Percentiles rank a stretch among this genome's conserved stretches.
phyloP scores from a whole-genome alignment of 768 basidiomycete species.

The Hortiboletus flavorubellus region DNA sequence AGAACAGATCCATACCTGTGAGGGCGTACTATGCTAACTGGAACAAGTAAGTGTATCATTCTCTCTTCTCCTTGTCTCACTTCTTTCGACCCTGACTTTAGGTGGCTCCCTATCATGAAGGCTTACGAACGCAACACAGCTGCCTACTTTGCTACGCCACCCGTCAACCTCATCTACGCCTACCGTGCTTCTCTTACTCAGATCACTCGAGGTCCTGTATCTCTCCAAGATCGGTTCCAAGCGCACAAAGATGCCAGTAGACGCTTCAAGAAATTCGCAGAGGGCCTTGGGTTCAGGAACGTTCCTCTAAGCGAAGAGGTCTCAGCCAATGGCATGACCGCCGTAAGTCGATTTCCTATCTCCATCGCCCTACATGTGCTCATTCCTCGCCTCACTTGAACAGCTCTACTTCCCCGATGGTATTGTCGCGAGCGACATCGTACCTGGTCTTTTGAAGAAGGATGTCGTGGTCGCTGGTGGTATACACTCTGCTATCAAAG shows the following conservation, averaged over 20 bases:
- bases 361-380: neutral
- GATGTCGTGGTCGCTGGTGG: constrained; percentile 87
- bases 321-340: constrained; percentile 95
- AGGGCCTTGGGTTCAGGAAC: constrained; percentile 67
- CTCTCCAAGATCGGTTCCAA: constrained; percentile 75
- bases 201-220: constrained; percentile 60
- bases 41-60: constrained; percentile 55
- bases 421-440: constrained; percentile 66
- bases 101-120: constrained; percentile 93
- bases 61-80: neutral
- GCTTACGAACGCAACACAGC: constrained; percentile 80
- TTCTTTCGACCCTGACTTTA: constrained; percentile 23
- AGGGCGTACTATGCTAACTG: constrained; percentile 86
- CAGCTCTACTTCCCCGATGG: constrained; percentile 83
- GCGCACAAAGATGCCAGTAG: constrained; percentile 68
- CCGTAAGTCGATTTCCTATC: constrained; percentile 41
- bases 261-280: constrained; percentile 65
- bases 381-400: neutral
- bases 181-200: constrained; percentile 75
- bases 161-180: constrained; percentile 92
- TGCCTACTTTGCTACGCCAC: constrained; percentile 94
- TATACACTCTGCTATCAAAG: constrained; percentile 78
- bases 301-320: constrained; percentile 59
- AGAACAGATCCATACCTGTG: constrained; percentile 44
- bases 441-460: constrained; percentile 69